These are phyloP conservation scores for Syzygium grande DNA, from an alignment of 345 rosid genomes.

Conservation along the genomic window DNA sequence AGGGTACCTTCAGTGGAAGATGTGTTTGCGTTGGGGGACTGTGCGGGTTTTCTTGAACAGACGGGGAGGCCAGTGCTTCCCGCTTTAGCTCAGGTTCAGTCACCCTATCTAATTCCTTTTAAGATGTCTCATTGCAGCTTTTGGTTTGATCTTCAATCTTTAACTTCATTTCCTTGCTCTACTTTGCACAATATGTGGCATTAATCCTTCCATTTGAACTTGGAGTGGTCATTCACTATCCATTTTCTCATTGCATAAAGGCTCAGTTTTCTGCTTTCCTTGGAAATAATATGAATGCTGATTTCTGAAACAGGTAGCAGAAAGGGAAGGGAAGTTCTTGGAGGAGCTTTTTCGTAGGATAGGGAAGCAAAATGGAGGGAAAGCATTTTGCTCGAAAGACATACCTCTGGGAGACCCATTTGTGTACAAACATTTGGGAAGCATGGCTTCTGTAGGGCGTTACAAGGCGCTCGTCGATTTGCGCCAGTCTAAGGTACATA, in stretches of 20 bases:
- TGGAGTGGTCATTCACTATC: neutral
- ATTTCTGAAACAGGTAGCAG: slow-evolving; percentile 37
- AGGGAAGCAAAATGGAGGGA: slow-evolving; percentile 43
- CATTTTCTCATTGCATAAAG: neutral
- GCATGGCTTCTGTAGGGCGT: slow-evolving; percentile 73
- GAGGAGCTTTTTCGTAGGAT: slow-evolving; percentile 37
- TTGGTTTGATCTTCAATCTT: neutral
- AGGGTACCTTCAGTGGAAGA: slow-evolving; percentile 54
- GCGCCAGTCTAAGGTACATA: slow-evolving; percentile 51
- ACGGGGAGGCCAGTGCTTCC: slow-evolving; percentile 68
- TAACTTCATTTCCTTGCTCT: neutral
- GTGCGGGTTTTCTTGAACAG: slow-evolving; percentile 68
- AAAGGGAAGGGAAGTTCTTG: slow-evolving; percentile 65
- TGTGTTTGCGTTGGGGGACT: slow-evolving; percentile 65
- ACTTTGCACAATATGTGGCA: neutral
- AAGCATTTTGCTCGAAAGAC: slow-evolving; percentile 33
- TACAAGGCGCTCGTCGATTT: slow-evolving; percentile 67
- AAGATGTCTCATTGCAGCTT: neutral
- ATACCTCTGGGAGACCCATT: slow-evolving; percentile 43
- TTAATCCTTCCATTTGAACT: neutral
- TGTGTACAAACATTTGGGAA: slow-evolving; percentile 56
- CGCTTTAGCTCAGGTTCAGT: slow-evolving; percentile 55
- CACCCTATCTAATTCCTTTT: neutral
- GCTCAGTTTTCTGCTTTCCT: neutral
- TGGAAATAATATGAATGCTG: neutral